Evolutionary conservation across 805 yeast species (phyloP).

Genomic region (Saccharomycopsis lassenensis): DNA sequence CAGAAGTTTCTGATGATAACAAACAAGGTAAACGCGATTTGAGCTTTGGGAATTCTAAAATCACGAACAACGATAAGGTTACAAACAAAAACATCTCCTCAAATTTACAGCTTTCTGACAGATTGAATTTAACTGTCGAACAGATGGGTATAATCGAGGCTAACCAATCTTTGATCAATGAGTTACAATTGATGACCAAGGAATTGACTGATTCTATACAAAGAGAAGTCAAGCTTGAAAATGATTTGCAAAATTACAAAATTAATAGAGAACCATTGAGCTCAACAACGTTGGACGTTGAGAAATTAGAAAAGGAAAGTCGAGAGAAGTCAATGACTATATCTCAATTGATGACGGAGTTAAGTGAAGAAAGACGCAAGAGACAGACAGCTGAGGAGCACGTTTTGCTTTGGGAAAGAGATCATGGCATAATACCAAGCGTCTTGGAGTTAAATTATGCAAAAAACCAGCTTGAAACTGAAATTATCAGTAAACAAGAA

Average conservation of each 20-base stretch:
- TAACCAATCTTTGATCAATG: constrained; percentile 47
- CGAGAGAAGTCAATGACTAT: constrained; percentile 34
- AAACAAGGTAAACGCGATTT: background rate
- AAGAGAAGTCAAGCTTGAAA: constrained; percentile 55
- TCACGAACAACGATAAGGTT: background rate
- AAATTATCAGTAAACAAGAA: constrained; percentile 38
- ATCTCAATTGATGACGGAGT: constrained; percentile 41
- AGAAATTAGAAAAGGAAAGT: constrained; percentile 25
- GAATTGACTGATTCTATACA: constrained; percentile 65
- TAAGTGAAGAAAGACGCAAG: constrained; percentile 54
- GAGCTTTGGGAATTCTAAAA: background rate
- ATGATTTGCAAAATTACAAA: constrained; percentile 24
- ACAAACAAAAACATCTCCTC: background rate
- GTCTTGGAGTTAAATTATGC: constrained; percentile 46
- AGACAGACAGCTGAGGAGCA: constrained; percentile 66
- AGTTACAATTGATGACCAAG: constrained; percentile 55
- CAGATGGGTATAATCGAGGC: constrained; percentile 54
- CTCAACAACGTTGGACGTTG: background rate
- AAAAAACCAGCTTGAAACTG: constrained; percentile 40
- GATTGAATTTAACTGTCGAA: constrained; percentile 40
- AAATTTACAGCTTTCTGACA: background rate
- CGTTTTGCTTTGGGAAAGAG: constrained; percentile 40
- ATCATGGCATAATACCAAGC: constrained; percentile 29
- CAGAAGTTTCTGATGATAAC: background rate
- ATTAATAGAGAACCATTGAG: constrained; percentile 4